phyloP scores from a whole-genome alignment of 2,329 filamentous ascomycete species.

The Alternaria solani region DNA sequence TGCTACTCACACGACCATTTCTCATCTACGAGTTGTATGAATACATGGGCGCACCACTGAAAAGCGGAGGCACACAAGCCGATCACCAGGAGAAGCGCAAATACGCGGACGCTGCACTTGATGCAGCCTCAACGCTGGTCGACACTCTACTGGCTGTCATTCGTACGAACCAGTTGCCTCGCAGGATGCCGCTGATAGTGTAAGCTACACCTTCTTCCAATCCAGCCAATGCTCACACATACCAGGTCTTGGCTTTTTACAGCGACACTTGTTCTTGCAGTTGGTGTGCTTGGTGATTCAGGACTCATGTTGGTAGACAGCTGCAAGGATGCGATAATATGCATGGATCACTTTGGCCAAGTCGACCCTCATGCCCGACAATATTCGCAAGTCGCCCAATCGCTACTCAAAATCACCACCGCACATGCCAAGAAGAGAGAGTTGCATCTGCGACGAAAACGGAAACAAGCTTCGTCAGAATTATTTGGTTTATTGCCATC shows the following conservation, averaged over 20 bases:
- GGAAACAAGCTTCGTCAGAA: slow-evolving; percentile 41
- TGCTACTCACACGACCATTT: slow-evolving; percentile 62
- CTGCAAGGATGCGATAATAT: slow-evolving; percentile 34
- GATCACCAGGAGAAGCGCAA: slow-evolving; percentile 38
- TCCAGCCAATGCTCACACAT: background rate
- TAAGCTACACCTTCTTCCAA: slow-evolving; percentile 12
- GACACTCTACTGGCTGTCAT: slow-evolving; percentile 37
- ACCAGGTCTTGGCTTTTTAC: slow-evolving; percentile 43
- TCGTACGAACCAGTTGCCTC: slow-evolving; percentile 29
- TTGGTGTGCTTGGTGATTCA: slow-evolving; percentile 36
- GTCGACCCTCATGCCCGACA: slow-evolving; percentile 43
- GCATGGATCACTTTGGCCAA: slow-evolving; percentile 38
- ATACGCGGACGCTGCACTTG: slow-evolving; percentile 43
- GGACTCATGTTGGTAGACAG: slow-evolving; percentile 31
- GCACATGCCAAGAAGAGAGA: slow-evolving; percentile 38
- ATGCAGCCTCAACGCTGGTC: slow-evolving; percentile 38
- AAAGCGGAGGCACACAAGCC: slow-evolving; percentile 34
- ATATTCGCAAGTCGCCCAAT: slow-evolving; percentile 39
- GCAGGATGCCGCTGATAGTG: slow-evolving; percentile 45
- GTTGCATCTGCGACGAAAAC: slow-evolving; percentile 28
- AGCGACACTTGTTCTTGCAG: slow-evolving; percentile 39
- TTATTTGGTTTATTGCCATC: slow-evolving; percentile 38
- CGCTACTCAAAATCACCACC: slow-evolving; percentile 36
- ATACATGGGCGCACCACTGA: slow-evolving; percentile 42
- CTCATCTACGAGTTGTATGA: slow-evolving; percentile 60